Percentiles rank a stretch among this genome's conserved stretches.
These are phyloP conservation scores for Ballota nigra DNA, from an alignment of 257 asterid species.

Conservation along the genomic window DNA sequence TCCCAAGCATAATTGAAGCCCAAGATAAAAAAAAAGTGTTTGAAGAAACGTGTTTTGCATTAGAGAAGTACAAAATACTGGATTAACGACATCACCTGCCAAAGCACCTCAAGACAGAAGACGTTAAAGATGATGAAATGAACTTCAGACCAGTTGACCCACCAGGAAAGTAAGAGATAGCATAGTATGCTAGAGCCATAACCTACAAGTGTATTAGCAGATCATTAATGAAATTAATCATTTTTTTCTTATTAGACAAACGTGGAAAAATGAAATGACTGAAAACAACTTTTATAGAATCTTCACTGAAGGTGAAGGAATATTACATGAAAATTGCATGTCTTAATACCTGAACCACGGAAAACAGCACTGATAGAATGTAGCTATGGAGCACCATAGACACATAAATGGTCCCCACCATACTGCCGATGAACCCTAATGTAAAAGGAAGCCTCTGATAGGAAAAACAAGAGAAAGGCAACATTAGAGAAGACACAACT, in stretches of 20 bases:
- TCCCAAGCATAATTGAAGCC: background rate
- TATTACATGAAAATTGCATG: slow-evolving; percentile 4
- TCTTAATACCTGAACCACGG: slow-evolving; percentile 74
- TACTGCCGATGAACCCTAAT: slow-evolving; percentile 80
- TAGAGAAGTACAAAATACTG: background rate
- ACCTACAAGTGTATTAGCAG: slow-evolving; percentile 45
- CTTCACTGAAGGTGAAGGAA: background rate
- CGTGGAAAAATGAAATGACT: background rate
- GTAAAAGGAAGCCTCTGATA: slow-evolving; percentile 94
- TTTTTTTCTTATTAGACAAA: background rate
- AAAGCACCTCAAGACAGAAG: slow-evolving; percentile 64
- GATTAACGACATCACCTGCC: slow-evolving; percentile 54
- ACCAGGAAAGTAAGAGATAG: slow-evolving; percentile 92
- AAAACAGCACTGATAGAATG: slow-evolving; percentile 77
- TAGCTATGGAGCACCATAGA: slow-evolving; percentile 98
- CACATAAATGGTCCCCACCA: slow-evolving; percentile 86
- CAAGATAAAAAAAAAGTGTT: too few relatives aligned
- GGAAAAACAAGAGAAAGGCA: slow-evolving; percentile 17
- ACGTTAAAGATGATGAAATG: slow-evolving; percentile 68
- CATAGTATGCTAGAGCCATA: slow-evolving; percentile 79
- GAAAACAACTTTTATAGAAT: background rate
- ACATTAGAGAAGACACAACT: slow-evolving; percentile 22
- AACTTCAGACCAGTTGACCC: slow-evolving; percentile 92
- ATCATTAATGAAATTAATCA: background rate
- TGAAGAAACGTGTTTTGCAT: background rate